A percentile compares a stretch with the other conserved stretches of the same genome.
phyloP scores from a whole-genome alignment of 2,329 filamentous ascomycete genomes.

The Ascochyta clinopodiicola region DNA sequence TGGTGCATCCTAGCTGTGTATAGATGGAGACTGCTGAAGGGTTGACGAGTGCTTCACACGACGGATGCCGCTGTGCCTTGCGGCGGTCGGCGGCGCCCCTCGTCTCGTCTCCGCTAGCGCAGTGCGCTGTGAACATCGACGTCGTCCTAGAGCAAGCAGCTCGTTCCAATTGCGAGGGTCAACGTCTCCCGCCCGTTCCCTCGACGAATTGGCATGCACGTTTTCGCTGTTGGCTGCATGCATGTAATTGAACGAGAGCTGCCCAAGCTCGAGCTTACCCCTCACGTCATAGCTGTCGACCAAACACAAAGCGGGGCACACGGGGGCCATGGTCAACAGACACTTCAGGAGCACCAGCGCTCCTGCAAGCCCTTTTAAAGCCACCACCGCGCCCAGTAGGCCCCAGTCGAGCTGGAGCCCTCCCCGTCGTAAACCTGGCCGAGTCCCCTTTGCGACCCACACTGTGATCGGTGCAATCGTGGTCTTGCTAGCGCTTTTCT shows the following conservation, averaged over 20 bases:
- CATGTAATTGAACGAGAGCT: conserved; percentile 19
- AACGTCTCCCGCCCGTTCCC: conserved; percentile 15
- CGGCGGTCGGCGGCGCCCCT: conserved; percentile 12
- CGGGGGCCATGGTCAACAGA: conserved; percentile 22
- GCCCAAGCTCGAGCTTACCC: conserved; percentile 22
- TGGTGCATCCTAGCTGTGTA: conserved; percentile 10
- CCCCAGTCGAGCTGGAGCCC: conserved; percentile 18
- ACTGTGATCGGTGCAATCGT: conserved; percentile 37
- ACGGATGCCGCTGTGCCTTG: conserved; percentile 16
- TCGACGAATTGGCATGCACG: conserved; percentile 17
- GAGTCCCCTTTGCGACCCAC: conserved; percentile 30
- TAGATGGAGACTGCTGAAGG: conserved; percentile 15
- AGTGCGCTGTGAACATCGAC: conserved; percentile 7
- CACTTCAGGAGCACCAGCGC: conserved; percentile 20
- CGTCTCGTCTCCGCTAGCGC: conserved; percentile 18
- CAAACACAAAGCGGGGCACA: conserved; percentile 20
- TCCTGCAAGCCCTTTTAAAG: conserved; percentile 24
- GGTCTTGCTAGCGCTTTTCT: conserved; percentile 43
- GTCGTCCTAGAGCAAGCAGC: conserved; percentile 1
- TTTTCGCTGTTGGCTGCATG: conserved; percentile 20
- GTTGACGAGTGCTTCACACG: conserved; percentile 13
- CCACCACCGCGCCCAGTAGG: conserved; percentile 20
- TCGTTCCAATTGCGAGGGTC: conserved; percentile 18
- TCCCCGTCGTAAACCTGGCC: conserved; percentile 18
- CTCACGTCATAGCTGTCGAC: conserved; percentile 27